A percentile compares a stretch with the other conserved stretches of the same genome.
phyloP scores from a whole-genome alignment of 129 eudicot species.

The Calendula officinalis region DNA sequence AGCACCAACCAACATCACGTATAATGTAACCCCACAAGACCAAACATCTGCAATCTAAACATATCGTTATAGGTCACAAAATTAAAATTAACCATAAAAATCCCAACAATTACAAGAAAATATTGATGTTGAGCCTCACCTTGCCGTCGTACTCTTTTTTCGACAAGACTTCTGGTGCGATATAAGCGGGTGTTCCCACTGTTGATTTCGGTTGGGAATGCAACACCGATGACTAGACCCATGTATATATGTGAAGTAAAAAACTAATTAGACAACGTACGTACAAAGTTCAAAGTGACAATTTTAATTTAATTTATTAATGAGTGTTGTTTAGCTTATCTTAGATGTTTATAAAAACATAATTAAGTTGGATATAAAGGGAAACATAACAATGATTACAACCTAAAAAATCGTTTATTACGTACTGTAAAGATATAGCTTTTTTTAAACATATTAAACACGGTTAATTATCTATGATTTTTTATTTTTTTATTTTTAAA shows the following conservation, averaged over 20 bases:
- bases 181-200: constrained; percentile 94
- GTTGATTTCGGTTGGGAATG: constrained; percentile 97
- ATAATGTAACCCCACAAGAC: constrained; percentile 98
- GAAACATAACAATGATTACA: too few relatives aligned
- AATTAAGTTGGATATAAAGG: too few relatives aligned
- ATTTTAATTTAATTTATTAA: neutral
- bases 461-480: too few relatives aligned
- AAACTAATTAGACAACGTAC: neutral
- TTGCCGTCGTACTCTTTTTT: constrained; percentile 88
- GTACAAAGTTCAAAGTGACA: neutral
- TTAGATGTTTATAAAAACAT: neutral
- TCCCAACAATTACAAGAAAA: neutral
- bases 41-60: constrained; percentile 88
- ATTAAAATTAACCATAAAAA: neutral
- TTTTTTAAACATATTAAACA: too few relatives aligned
- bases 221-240: constrained; percentile 62
- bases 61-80: too few relatives aligned
- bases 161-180: constrained; percentile 87
- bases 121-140: constrained; percentile 38
- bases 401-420: too few relatives aligned
- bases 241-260: neutral
- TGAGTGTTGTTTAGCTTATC: neutral
- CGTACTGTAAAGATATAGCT: too few relatives aligned
- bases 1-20: constrained; percentile 95
- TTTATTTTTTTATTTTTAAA: too few relatives aligned